phyloP scores from a whole-genome alignment of 2,329 filamentous ascomycete species.

The Aciculosporium take region DNA sequence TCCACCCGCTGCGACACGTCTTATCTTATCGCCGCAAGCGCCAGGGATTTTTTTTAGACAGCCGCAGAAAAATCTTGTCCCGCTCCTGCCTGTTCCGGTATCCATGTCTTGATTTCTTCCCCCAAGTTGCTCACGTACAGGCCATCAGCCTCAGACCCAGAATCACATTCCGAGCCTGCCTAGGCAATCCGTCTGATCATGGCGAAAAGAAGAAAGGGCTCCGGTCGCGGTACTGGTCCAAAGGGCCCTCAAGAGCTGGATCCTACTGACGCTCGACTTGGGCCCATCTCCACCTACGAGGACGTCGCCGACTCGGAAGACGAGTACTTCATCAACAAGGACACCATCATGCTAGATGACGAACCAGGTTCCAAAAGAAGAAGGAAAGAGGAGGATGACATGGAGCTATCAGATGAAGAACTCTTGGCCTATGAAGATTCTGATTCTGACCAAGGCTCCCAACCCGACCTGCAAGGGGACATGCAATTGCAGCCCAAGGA shows the following conservation, averaged over 20 bases:
- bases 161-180: background rate
- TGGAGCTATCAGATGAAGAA: constrained; percentile 50
- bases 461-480: constrained; percentile 16
- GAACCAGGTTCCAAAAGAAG: constrained; percentile 64
- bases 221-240: constrained; percentile 29
- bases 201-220: constrained; percentile 59
- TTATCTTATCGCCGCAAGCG: background rate
- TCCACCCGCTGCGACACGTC: background rate
- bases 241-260: constrained; percentile 41
- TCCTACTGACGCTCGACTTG: constrained; percentile 45
- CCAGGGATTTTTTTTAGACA: background rate
- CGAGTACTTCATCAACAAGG: constrained; percentile 76
- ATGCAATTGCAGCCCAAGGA: constrained; percentile 3
- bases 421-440: constrained; percentile 36
- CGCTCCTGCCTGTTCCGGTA: background rate
- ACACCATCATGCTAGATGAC: constrained; percentile 77
- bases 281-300: constrained; percentile 49
- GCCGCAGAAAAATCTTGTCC: background rate
- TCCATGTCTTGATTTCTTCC: background rate
- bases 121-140: background rate
- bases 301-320: constrained; percentile 91
- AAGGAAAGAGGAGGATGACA: constrained; percentile 55
- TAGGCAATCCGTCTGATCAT: constrained; percentile 31
- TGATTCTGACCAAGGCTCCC: constrained; percentile 28
- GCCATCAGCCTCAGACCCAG: background rate